Evolutionary conservation across 2,329 filamentous ascomycete genomes (phyloP).

Genomic region (Chalara sp.): DNA sequence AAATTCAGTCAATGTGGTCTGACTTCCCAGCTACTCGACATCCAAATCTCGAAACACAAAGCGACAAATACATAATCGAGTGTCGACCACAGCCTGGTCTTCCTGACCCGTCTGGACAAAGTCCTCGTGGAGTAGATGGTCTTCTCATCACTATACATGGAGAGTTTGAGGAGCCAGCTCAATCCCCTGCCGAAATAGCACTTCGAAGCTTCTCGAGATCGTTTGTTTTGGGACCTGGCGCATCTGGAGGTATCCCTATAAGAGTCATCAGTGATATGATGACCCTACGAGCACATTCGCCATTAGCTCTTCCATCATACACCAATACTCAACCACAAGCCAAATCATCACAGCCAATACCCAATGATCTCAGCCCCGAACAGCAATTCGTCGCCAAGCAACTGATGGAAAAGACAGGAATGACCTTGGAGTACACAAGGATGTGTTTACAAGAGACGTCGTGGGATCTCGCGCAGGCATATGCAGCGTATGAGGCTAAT

Average conservation of each 20-base stretch:
- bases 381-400: conserved; percentile 60
- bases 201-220: conserved; percentile 77
- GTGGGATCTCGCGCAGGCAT: conserved; percentile 74
- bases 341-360: conserved; percentile 10
- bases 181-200: conserved; percentile 45
- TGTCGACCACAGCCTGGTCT: conserved; percentile 69
- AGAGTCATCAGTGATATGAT: conserved; percentile 77
- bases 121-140: conserved; percentile 62
- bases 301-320: conserved; percentile 32
- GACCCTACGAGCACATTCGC: conserved; percentile 59
- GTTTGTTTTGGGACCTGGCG: conserved; percentile 72
- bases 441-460: conserved; percentile 73
- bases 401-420: conserved; percentile 69
- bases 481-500: conserved; percentile 67
- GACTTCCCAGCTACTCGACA: conserved; percentile 67
- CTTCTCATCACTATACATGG: conserved; percentile 75
- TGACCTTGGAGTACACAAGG: conserved; percentile 72
- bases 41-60: conserved; percentile 59
- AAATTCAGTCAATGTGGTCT: conserved; percentile 64
- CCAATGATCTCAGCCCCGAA: conserved; percentile 18
- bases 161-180: conserved; percentile 71
- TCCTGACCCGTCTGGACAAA: conserved; percentile 60
- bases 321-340: not conserved
- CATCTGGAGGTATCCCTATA: conserved; percentile 48
- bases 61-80: conserved; percentile 75